phyloP scores from a whole-genome alignment of 164 flowering plant genomes.

The Macadamia tetraphylla region DNA sequence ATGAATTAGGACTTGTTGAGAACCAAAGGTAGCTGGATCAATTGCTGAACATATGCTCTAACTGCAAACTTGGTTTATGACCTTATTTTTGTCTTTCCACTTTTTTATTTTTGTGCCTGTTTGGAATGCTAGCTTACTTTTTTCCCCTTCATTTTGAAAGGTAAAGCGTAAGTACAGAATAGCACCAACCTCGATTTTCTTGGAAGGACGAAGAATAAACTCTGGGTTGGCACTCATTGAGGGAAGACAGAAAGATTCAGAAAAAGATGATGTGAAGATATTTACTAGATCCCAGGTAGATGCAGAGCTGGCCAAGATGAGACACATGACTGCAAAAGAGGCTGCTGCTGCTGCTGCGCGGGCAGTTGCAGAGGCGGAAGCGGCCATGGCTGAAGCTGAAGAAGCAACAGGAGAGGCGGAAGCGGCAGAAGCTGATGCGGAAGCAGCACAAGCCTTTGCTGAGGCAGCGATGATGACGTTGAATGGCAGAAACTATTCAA shows the following conservation, averaged over 20 bases:
- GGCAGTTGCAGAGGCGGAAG: constrained; percentile 93
- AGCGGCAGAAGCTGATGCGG: constrained; percentile 88
- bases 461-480: constrained; percentile 75
- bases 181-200: constrained; percentile 31
- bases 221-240: constrained; percentile 25
- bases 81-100: neutral
- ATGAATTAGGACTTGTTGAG: no score
- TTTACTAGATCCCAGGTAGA: constrained; percentile 55
- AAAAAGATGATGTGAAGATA: constrained; percentile 37
- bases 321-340: constrained; percentile 66
- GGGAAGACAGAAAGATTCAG: constrained; percentile 32
- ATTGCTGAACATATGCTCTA: no score
- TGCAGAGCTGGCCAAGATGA: constrained; percentile 55
- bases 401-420: constrained; percentile 88
- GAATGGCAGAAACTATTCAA: constrained; percentile 33
- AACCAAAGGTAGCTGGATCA: no score
- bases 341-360: constrained; percentile 89
- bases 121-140: neutral
- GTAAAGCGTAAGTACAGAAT: constrained; percentile 74
- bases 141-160: constrained; percentile 24
- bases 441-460: constrained; percentile 85
- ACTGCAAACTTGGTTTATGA: no score
- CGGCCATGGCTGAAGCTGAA: constrained; percentile 84
- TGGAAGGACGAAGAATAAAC: constrained; percentile 39
- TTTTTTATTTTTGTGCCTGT: neutral